A percentile compares a stretch with the other conserved stretches of the same genome.
phyloP scores from a whole-genome alignment of 148 eudicot species.

The Fallopia convolvulus region DNA sequence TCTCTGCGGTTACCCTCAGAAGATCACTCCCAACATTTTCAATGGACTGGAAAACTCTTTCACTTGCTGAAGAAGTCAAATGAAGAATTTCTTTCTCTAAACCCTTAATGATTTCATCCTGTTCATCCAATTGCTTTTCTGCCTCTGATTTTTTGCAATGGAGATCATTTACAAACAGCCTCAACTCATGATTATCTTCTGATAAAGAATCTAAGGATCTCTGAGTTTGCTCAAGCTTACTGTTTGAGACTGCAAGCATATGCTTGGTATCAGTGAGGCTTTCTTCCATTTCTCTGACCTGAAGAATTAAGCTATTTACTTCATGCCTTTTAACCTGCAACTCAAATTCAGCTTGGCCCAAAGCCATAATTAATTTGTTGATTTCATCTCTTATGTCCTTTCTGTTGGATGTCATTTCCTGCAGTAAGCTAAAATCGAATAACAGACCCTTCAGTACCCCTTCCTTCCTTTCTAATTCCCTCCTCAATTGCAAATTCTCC shows the following conservation, averaged over 20 bases:
- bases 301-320: conserved; percentile 32
- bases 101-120: conserved; percentile 37
- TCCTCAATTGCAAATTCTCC: conserved; percentile 35
- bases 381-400: conserved; percentile 47
- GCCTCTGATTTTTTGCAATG: conserved; percentile 36
- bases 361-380: conserved; percentile 29
- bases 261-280: conserved; percentile 29
- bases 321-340: conserved; percentile 34
- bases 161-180: conserved; percentile 37
- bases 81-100: conserved; percentile 48
- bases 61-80: conserved; percentile 27
- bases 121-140: conserved; percentile 44
- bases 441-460: conserved; percentile 45
- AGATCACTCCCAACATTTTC: conserved; percentile 32
- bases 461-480: conserved; percentile 42
- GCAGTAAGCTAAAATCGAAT: conserved; percentile 57
- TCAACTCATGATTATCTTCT: conserved; percentile 36
- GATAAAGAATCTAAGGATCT: conserved; percentile 28
- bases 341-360: conserved; percentile 40
- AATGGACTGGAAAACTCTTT: conserved; percentile 22
- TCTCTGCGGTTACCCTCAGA: conserved; percentile 30
- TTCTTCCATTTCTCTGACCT: conserved; percentile 29
- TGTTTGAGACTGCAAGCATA: conserved; percentile 31
- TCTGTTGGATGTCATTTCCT: conserved; percentile 45
- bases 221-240: conserved; percentile 36